Base-by-base conservation (phyloP, 2,329 filamentous ascomycete genomes). In the Rhinocladiella mackenziei region DNA sequence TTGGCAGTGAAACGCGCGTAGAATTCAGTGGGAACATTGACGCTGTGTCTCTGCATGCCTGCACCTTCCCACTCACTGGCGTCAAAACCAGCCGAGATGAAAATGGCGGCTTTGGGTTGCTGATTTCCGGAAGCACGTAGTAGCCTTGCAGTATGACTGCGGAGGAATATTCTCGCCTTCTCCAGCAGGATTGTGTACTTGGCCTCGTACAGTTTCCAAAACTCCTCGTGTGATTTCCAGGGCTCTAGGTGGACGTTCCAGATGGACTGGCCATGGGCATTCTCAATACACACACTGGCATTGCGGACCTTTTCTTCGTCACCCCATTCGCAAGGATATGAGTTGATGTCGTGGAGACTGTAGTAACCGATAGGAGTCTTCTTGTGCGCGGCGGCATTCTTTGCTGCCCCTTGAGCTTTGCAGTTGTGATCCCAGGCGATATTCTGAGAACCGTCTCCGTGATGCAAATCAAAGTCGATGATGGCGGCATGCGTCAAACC, bases 271-370 rank as follows among this genome's bases (percentile, higher is more conserved):
- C 87, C 85, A 61, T 98, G 92, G 0, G 91, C 89, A 58, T 89
- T 89, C 49, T 97, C 89, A 51, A 98, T 83, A 62, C 94, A 97
- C 18, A 96, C 69, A 68, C 89, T 96, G 1, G 94, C 92, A 57
- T 91, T 94, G 61, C 85, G 87, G 39, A 97, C 83, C 65, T 97
- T 97, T 15, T 92, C 87, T 45, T 85, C 80, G 50, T 97, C 91
- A n/a, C 91, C 92, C 62, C 77, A 79, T 64, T 98, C 92, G 62
- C 92, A 98, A 0, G 94, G 92, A 60, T 94, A 98, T 0, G 91
- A 97, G 66, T 98, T 97, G 69, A 98, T 96, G 60, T 98, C 92
- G 63, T 98, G 92, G 31, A 98, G 65, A 63, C 89, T 96, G 65
- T 95, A 97, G 62, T 98, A 98, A 7, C 89, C 92, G 57, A 97